These are phyloP conservation scores for Suillus discolor DNA, from an alignment of 768 basidiomycete species.

Conservation along the genomic window DNA sequence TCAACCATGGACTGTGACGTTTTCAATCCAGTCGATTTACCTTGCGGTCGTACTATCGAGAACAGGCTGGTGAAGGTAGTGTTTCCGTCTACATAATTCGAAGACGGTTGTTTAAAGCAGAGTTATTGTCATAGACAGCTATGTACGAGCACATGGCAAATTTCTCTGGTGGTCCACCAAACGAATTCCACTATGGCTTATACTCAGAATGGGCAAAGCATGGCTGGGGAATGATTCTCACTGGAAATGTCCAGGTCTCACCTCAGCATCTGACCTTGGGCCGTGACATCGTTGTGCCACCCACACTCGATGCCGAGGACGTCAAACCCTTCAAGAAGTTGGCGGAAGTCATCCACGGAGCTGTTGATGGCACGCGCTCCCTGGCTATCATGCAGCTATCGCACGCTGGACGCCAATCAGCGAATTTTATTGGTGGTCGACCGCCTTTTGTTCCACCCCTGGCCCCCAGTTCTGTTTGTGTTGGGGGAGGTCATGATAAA, in stretches of 20 bases:
- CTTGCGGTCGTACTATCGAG: conserved; percentile 36
- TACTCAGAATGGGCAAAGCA: conserved; percentile 77
- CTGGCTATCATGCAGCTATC: conserved; percentile 82
- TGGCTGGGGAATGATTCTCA: conserved; percentile 87
- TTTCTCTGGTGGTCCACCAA: conserved; percentile 73
- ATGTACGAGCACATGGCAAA: conserved; percentile 83
- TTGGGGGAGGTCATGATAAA: conserved; percentile 36
- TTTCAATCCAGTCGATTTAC: conserved; percentile 31
- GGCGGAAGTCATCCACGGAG: conserved; percentile 52
- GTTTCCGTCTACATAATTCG: background rate
- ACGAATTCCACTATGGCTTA: conserved; percentile 57
- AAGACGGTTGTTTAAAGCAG: background rate
- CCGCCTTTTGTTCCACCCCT: conserved; percentile 58
- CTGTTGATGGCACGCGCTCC: conserved; percentile 9
- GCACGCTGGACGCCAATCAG: conserved; percentile 83
- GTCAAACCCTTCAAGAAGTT: conserved; percentile 54
- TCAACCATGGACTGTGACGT: conserved; percentile 21
- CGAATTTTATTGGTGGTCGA: conserved; percentile 73
- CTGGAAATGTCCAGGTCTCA: conserved; percentile 82
- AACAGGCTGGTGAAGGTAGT: conserved; percentile 61
- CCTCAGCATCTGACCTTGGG: conserved; percentile 66
- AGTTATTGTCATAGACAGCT: conserved; percentile 58
- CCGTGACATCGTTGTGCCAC: conserved; percentile 68
- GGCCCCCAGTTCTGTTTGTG: conserved; percentile 66
- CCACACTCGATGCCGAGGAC: conserved; percentile 40